phyloP scores from a whole-genome alignment of 2,329 filamentous ascomycete genomes.

The Elsinoe necatrix region DNA sequence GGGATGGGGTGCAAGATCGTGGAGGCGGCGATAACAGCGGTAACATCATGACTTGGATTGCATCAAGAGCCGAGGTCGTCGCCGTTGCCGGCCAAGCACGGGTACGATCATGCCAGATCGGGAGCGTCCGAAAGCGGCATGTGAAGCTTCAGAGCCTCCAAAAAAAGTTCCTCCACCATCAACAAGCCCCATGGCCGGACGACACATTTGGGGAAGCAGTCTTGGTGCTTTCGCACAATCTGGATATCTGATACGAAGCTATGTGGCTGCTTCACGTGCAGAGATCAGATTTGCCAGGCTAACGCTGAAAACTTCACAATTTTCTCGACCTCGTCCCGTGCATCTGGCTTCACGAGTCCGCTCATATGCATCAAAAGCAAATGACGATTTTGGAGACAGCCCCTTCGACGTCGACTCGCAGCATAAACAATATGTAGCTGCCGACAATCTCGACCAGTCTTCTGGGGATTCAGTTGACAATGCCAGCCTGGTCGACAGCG shows the following conservation, averaged over 20 bases:
- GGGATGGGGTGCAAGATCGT: slow-evolving; percentile 2
- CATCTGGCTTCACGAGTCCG: background rate
- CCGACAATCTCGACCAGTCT: background rate
- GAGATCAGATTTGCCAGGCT: background rate
- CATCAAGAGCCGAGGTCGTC: slow-evolving; percentile 11
- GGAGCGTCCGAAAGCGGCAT: background rate
- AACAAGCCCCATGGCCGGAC: background rate
- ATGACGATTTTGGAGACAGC: slow-evolving; percentile 1
- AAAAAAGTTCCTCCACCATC: background rate
- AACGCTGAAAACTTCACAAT: background rate
- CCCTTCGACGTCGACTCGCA: background rate
- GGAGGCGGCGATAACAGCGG: background rate
- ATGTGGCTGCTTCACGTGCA: background rate
- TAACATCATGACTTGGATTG: slow-evolving; percentile 5
- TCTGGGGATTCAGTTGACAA: background rate
- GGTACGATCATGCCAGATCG: background rate
- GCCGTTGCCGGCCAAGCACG: slow-evolving; percentile 1
- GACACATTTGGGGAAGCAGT: background rate
- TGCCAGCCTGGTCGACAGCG: background rate
- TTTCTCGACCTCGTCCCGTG: background rate
- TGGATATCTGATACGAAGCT: slow-evolving; percentile 7
- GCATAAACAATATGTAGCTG: background rate
- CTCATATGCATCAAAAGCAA: background rate
- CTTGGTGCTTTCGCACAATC: background rate
- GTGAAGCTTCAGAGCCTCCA: background rate